Conservation (phyloP, 129 eudicot genomes). For the Centella asiatica region DNA sequence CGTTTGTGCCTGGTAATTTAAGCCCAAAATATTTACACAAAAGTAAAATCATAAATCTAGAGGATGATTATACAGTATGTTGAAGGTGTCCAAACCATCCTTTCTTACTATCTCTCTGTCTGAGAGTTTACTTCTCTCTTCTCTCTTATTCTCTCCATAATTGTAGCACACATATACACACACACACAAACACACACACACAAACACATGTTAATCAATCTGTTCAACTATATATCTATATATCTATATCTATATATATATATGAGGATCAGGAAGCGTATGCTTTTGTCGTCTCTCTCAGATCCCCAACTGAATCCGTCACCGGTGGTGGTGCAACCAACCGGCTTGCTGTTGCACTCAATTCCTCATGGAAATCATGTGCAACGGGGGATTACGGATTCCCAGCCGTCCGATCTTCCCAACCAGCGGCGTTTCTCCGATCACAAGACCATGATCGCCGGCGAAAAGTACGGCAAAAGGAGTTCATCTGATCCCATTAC, state of each 20-base stretch:
- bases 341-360: slow-evolving; percentile 21
- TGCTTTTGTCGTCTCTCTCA: slow-evolving; percentile 13
- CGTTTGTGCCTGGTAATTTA: background rate
- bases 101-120: slow-evolving; percentile 15
- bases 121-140: background rate
- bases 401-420: slow-evolving; percentile 45
- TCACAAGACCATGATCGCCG: slow-evolving; percentile 18
- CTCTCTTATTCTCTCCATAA: too few species aligned
- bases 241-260: background rate
- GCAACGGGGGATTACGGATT: slow-evolving; percentile 6
- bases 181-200: too few species aligned
- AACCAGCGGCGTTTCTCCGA: slow-evolving; percentile 11
- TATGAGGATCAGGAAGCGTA: slow-evolving; percentile 77
- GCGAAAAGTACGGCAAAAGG: slow-evolving; percentile 21
- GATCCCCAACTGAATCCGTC: slow-evolving; percentile 35
- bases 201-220: too few species aligned
- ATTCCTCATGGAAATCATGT: slow-evolving; percentile 11
- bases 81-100: too few species aligned
- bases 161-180: too few species aligned
- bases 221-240: background rate
- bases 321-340: slow-evolving; percentile 30
- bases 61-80: too few species aligned
- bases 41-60: too few species aligned
- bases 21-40: slow-evolving; percentile 8
- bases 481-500: slow-evolving; percentile 8